phyloP scores from a whole-genome alignment of 2,329 filamentous ascomycete genomes.

The Fusarium sp. region DNA sequence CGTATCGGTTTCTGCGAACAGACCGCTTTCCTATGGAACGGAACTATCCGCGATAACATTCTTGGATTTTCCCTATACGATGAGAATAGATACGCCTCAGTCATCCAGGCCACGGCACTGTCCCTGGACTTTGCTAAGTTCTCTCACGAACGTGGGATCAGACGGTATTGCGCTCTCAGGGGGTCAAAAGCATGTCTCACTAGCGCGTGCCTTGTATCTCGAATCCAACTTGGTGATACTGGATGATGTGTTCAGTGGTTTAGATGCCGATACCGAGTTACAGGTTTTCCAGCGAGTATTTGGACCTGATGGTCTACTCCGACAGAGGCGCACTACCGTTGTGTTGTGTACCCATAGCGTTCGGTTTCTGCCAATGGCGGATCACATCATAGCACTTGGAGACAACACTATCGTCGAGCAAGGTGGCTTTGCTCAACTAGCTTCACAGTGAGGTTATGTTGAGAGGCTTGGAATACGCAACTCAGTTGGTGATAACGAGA shows the following conservation, averaged over 20 bases:
- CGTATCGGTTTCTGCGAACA: conserved; percentile 53
- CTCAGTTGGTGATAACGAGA: not conserved
- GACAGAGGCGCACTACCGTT: conserved; percentile 56
- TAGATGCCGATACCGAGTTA: conserved; percentile 61
- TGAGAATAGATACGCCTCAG: conserved; percentile 50
- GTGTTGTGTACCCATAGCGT: conserved; percentile 57
- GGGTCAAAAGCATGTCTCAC: conserved; percentile 56
- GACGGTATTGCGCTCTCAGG: conserved; percentile 59
- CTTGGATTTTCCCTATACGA: conserved; percentile 53
- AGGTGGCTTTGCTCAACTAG: conserved; percentile 47
- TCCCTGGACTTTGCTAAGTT: conserved; percentile 50
- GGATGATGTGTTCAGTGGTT: conserved; percentile 61
- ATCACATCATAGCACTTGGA: conserved; percentile 64
- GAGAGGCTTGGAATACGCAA: conserved; percentile 55
- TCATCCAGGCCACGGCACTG: conserved; percentile 54
- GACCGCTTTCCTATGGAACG: conserved; percentile 53
- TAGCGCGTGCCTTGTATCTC: conserved; percentile 63
- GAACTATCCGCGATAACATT: conserved; percentile 56
- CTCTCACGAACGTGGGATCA: conserved; percentile 56
- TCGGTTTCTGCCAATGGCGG: conserved; percentile 53
- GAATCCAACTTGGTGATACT: conserved; percentile 57
- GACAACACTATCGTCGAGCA: conserved; percentile 60
- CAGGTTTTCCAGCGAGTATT: conserved; percentile 61
- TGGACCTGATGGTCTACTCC: conserved; percentile 58
- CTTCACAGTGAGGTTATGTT: conserved; percentile 55